These are phyloP conservation scores for Mycena galopus DNA, from an alignment of 768 basidiomycete genomes.

Conservation along the genomic window DNA sequence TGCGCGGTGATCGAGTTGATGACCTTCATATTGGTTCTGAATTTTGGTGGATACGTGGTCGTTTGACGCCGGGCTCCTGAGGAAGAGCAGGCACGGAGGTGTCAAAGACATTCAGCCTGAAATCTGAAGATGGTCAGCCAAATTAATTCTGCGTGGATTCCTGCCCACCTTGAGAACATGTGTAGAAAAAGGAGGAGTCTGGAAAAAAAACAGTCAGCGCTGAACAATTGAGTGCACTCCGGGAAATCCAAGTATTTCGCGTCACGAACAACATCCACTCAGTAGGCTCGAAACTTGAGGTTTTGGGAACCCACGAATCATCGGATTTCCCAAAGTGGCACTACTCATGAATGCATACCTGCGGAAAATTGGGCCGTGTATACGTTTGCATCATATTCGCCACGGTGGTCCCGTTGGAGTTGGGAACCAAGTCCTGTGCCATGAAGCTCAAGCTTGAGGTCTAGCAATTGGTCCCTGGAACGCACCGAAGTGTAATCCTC, in stretches of 20 bases:
- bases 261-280: too few species aligned
- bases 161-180: conserved; percentile 81
- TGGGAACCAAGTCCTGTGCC: conserved; percentile 81
- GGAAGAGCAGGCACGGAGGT: conserved; percentile 64
- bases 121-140: conserved; percentile 65
- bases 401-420: conserved; percentile 84
- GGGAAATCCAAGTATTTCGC: too few species aligned
- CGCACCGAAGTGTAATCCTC: conserved; percentile 72
- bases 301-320: too few species aligned
- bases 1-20: conserved; percentile 80
- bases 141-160: not conserved
- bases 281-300: too few species aligned
- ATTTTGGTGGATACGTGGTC: conserved; percentile 35
- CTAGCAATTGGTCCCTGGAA: conserved; percentile 15
- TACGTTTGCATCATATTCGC: conserved; percentile 79
- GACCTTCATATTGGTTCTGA: conserved; percentile 60
- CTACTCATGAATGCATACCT: conserved; percentile 53
- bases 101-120: conserved; percentile 90
- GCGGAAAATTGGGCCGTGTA: conserved; percentile 90
- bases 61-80: conserved; percentile 35
- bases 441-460: conserved; percentile 6
- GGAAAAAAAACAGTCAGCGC: conserved; percentile 17
- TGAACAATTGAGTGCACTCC: not conserved
- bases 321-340: too few species aligned
- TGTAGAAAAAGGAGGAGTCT: conserved; percentile 95